Evolutionary conservation across 768 basidiomycete genomes (phyloP), one percentile per base, ranked within the genome.

Genomic region (Suillus luteus): DNA sequence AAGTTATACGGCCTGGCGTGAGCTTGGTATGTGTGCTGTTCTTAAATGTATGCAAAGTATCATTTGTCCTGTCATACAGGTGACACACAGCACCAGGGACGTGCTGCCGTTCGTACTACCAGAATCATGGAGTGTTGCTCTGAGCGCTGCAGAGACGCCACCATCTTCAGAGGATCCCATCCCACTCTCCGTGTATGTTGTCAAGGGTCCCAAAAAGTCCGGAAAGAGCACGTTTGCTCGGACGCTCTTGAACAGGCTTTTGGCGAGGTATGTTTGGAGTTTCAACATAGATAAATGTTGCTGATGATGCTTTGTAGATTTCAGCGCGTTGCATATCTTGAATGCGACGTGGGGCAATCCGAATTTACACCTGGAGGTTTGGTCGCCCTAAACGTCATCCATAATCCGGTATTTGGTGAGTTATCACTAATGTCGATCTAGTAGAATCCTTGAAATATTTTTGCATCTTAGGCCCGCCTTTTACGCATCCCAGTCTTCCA

Each of bases 321-420:
- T 77, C 80, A 81, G 27, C 82, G 82, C n/a, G 93, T 98, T 3
- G 96, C 95, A 0, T 97, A 86, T 73, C 82, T 99, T 9, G 96
- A 99, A 72, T 93, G 92, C 64, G 96, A 99, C 76, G 69, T 93
- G 4, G 96, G 96, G 19, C 96, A 99, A 76, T 91, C 94, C 4
- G 96, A 98, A 75, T 96, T 98, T 72, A 90, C 91, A 1, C 89
- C 93, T 1, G 88, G 88, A 0, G 96, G 95, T 0, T 83, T 93
- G 77, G 90, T 97, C 14, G 85, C 93, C 0, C 76, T 99, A 35
- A 90, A 87, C 72, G 67, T 96, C 1, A 67, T 97, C 17, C 85
- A 88, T 10, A 71, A 72, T 2, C 88, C 86, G 22, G 66, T 91
- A 2, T 87, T 98, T 43, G 96, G 95, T 93, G 68, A 49, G 65